Evolutionary conservation across 2,329 filamentous ascomycete genomes (phyloP).

Genomic region (Stylonectria norvegica): DNA sequence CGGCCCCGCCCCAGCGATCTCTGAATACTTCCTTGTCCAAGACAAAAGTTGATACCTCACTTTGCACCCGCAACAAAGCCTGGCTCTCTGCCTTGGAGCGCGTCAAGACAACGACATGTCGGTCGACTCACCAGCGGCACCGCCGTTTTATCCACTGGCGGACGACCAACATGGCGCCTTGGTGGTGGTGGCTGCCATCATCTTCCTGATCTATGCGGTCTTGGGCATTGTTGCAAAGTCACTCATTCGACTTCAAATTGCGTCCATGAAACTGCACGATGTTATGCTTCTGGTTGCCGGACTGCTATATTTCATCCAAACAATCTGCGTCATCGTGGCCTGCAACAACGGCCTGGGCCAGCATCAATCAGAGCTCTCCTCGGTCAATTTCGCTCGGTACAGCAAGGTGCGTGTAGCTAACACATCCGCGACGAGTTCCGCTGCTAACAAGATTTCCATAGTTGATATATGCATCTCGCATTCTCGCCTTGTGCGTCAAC

Average conservation of each 20-base stretch:
- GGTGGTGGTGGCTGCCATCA: slow-evolving; percentile 18
- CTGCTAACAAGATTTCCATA: slow-evolving; percentile 4
- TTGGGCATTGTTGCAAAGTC: slow-evolving; percentile 19
- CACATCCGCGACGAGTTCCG: too few species aligned
- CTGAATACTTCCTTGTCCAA: slow-evolving; percentile 1
- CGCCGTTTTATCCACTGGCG: slow-evolving; percentile 21
- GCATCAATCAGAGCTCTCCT: slow-evolving; percentile 9
- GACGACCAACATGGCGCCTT: slow-evolving; percentile 20
- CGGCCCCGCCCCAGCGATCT: not conserved
- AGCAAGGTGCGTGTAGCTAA: slow-evolving; percentile 18
- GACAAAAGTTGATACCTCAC: not conserved
- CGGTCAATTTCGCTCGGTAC: slow-evolving; percentile 7
- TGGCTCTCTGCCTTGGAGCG: too few species aligned
- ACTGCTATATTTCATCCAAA: slow-evolving; percentile 18
- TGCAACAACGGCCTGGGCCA: slow-evolving; percentile 15
- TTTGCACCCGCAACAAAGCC: too few species aligned
- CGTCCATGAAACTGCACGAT: slow-evolving; percentile 22
- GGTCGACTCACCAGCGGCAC: slow-evolving; percentile 7
- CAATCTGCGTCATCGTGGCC: slow-evolving; percentile 15
- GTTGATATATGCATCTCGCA: slow-evolving; percentile 20
- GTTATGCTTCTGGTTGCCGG: slow-evolving; percentile 6
- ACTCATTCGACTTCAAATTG: slow-evolving; percentile 23
- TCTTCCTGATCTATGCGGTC: slow-evolving; percentile 21
- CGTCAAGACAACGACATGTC: too few species aligned
- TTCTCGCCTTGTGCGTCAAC: slow-evolving; percentile 17